Base-by-base conservation (phyloP, 1,139 yeast genomes). In the Yamadazyma songkhlaensis region DNA sequence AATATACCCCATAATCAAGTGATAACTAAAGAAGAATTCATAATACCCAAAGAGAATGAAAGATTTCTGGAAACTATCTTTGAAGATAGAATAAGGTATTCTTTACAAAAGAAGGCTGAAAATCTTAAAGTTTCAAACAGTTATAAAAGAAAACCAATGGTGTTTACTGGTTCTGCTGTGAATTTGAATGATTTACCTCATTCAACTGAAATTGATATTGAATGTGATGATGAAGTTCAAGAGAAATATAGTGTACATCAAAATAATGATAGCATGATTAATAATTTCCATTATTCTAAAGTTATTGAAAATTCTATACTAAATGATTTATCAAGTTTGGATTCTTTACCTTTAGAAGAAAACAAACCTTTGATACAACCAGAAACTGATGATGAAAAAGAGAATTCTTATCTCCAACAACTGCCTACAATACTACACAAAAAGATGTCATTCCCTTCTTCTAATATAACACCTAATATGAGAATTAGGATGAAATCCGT, bases 241-340 rank as follows among this genome's bases (percentile, higher is more conserved):
- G 3, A 29, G n/a, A 11, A 14, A 15, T 15, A 25, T 20, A 32
- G 17, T 13, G 29, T n/a, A 6, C 7, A 17, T 15, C 6, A 12
- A n/a, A 7, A 14, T n/a, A 25, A 29, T 32, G 37, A 35, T 8
- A 41, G 42, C 25, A 29, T 41, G 28, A 17, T 39, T 8, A 36
- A 39, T 31, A 35, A 39, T 26, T 32, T 39, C 20, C 21, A 36
- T 35, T 22, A 27, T 24, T 26, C 42, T 11, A 27, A 38, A 8
- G 8, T 27, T 14, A 25, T 30, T n/a, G 12, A 23, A 10, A 39
- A 39, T 32, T 36, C 35, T 9, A 31, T 39, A 12, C 28, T 39
- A 9, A 21, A 20, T 7, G 42, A 39, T 29, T 34, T 39, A 31
- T 39, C 42, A 4, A 39, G 39, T 29, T 3, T 38, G 10, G 25